These are phyloP conservation scores for Penicillium soppii DNA, from an alignment of 495 filamentous ascomycete genomes.

Conservation along the genomic window DNA sequence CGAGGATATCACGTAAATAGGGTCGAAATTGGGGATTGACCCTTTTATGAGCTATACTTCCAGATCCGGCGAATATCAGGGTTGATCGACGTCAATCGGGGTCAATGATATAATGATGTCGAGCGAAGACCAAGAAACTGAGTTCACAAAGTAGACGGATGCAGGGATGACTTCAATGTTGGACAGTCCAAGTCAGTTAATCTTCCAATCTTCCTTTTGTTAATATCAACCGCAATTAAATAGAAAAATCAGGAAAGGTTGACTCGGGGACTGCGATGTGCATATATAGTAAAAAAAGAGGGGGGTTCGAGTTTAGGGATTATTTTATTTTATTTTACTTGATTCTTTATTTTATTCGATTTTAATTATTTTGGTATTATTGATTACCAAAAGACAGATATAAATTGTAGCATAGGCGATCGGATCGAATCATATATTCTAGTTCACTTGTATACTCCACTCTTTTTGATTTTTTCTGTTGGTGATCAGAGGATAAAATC, in stretches of 20 bases:
- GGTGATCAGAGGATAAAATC: too few species aligned
- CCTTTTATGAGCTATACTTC: constrained; percentile 25
- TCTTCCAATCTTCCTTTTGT: too few species aligned
- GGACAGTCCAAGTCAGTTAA: too few species aligned
- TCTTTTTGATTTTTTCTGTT: too few species aligned
- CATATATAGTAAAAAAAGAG: constrained; percentile 1
- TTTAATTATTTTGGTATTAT: constrained; percentile 3
- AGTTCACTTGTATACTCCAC: too few species aligned
- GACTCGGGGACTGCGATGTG: background rate
- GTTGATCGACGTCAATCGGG: constrained; percentile 31
- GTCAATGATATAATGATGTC: constrained; percentile 35
- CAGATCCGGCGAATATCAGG: constrained; percentile 16
- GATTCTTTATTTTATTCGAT: background rate
- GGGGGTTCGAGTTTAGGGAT: background rate
- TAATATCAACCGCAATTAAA: background rate
- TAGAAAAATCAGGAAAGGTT: constrained; percentile 3
- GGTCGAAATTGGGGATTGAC: background rate
- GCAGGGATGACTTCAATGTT: background rate
- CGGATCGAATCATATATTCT: constrained; percentile 27
- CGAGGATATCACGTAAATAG: background rate
- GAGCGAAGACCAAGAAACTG: constrained; percentile 10
- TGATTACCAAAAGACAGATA: background rate
- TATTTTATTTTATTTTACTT: constrained; percentile 2
- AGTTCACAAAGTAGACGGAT: constrained; percentile 12
- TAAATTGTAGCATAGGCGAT: too few species aligned